Evolutionary conservation across 2,329 filamentous ascomycete species (phyloP), one percentile per base, ranked within the genome.

Genomic region (Phoma sp.): DNA sequence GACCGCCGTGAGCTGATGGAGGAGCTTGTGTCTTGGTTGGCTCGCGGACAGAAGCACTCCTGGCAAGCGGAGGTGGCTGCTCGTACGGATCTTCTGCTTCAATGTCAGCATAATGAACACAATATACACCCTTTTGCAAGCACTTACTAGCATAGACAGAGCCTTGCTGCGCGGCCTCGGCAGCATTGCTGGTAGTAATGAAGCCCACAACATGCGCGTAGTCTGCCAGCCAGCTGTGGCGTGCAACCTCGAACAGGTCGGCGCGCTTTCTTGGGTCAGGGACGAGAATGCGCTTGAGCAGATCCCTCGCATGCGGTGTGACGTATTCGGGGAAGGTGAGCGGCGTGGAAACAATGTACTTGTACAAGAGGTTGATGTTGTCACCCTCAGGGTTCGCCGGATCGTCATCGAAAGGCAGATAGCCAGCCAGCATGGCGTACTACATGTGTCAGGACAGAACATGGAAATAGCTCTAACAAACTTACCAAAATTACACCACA

Each of bases 251-350:
- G 68, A 99, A 99, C 40, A 99, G 79, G 73, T 99, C 95, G 44
- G 95, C 95, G 71, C 95, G 87, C 77, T 96, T 96, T 61, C 95
- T 85, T 46, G 95, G 95, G 73, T 98, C 95, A 5, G 95, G 93
- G 0, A 99, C 95, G 38, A 99, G 83, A 56, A 99, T 99, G 47
- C 95, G 87, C 57, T 95, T 88, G 41, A 99, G 81, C 0, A 99
- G 83, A 75, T 99, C 95, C 67, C 95, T 86, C 22, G 95, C 93
- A 75, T 99, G 95, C 7, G 95, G 95, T 7, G 95, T 96, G 64
- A 99, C 95, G 73, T 98, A 98, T 86, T 99, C 95, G 58, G 95
- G 95, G 74, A 99, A 99, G 4, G 93, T 98, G 37, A 99, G 84
- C 32, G 93, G 93, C 1, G 95, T 99, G 50, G 91, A 96, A 55